Evolutionary conservation across 169 alveolate genomes (phyloP).

Genomic region (Besnoitia besnoiti): DNA sequence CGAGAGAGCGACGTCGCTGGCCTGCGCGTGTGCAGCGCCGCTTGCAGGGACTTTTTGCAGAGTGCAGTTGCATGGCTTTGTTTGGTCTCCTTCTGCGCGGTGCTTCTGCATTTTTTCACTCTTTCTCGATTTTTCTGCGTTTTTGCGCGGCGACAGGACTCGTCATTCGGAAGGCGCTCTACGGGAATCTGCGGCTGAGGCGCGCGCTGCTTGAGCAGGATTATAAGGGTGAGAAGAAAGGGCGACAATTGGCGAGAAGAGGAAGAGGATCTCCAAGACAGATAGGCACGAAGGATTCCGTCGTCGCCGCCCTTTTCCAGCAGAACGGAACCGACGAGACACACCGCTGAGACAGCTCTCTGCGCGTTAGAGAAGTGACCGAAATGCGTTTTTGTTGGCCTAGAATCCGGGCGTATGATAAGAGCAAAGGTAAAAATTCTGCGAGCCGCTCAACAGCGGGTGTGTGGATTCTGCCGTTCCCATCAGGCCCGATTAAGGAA

Average conservation of each 20-base stretch:
- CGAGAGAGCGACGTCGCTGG: too few relatives aligned
- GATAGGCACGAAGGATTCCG: too few relatives aligned
- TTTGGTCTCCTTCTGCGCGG: not conserved
- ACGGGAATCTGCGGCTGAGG: constrained; percentile 55
- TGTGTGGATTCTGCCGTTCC: not conserved
- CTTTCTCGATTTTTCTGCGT: not conserved
- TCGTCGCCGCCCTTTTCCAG: too few relatives aligned
- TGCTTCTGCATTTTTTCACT: not conserved
- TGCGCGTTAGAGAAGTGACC: too few relatives aligned
- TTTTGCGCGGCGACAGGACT: constrained; percentile 37
- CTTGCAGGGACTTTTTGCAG: too few relatives aligned
- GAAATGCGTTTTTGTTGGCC: too few relatives aligned
- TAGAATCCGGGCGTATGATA: too few relatives aligned
- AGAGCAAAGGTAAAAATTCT: too few relatives aligned
- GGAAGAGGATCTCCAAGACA: too few relatives aligned
- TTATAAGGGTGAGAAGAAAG: not conserved
- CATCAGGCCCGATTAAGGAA: constrained; percentile 34
- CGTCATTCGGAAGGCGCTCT: constrained; percentile 12
- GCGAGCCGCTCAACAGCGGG: not conserved
- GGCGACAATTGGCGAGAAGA: too few relatives aligned
- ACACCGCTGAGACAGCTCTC: too few relatives aligned
- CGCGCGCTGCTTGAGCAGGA: not conserved
- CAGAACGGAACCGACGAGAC: too few relatives aligned
- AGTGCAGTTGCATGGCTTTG: not conserved
- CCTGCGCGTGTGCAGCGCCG: not conserved